These are phyloP conservation scores for Lachancea nothofagi DNA, from an alignment of 805 yeast species.

Conservation along the genomic window DNA sequence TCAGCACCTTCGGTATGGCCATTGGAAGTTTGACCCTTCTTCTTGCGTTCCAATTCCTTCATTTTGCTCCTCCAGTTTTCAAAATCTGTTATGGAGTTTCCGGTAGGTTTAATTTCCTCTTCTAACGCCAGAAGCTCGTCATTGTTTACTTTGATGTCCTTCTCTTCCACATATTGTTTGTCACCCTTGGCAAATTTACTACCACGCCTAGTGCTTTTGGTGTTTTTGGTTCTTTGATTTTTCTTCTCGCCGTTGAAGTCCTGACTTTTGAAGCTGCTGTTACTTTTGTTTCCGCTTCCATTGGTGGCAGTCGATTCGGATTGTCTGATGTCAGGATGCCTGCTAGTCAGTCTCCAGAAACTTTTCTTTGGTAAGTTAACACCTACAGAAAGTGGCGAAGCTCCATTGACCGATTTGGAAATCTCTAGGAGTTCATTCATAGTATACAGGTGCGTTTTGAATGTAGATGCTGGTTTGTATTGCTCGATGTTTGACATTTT, in stretches of 20 bases:
- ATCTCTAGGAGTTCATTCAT: slow-evolving; percentile 25
- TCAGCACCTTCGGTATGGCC: slow-evolving; percentile 8
- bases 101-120: slow-evolving; percentile 30
- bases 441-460: slow-evolving; percentile 23
- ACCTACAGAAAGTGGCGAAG: slow-evolving; percentile 31
- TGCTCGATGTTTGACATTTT: slow-evolving; percentile 3
- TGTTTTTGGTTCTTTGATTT: slow-evolving; percentile 13
- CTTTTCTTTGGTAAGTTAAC: slow-evolving; percentile 41
- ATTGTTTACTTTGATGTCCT: slow-evolving; percentile 27
- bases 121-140: slow-evolving; percentile 33
- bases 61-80: slow-evolving; percentile 38
- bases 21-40: slow-evolving; percentile 25
- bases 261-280: slow-evolving; percentile 4
- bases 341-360: slow-evolving; percentile 44
- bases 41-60: slow-evolving; percentile 34
- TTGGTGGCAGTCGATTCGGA: slow-evolving; percentile 2
- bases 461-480: slow-evolving; percentile 12
- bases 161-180: slow-evolving; percentile 18
- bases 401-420: slow-evolving; percentile 19
- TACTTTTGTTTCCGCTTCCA: slow-evolving; percentile 8
- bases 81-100: slow-evolving; percentile 37
- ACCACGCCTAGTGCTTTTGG: slow-evolving; percentile 16
- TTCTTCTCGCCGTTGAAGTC: slow-evolving; percentile 15
- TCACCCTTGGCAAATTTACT: slow-evolving; percentile 14
- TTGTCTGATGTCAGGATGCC: slow-evolving; percentile 16